Conservation (phyloP, 495 filamentous ascomycete species). For the Glarea lozoyensis region DNA sequence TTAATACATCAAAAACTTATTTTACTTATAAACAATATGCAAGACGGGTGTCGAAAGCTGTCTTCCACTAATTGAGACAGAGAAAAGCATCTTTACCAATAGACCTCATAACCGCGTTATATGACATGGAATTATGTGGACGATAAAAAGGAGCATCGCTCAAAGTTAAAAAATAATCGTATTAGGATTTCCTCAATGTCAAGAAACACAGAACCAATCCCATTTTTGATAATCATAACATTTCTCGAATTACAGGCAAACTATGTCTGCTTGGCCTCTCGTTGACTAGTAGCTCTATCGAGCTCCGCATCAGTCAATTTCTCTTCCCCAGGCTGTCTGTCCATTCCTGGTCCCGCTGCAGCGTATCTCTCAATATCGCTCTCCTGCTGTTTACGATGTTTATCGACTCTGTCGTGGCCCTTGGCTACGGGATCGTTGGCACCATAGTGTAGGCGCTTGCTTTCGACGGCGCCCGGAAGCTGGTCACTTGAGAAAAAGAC, state of each 20-base stretch:
- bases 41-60: too few species aligned
- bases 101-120: too few species aligned
- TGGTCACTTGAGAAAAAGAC: constrained; percentile 20
- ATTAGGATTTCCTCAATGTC: not conserved
- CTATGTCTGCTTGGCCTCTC: constrained; percentile 7
- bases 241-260: not conserved
- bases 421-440: constrained; percentile 28
- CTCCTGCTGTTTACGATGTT: constrained; percentile 33
- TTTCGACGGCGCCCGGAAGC: constrained; percentile 34
- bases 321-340: constrained; percentile 12
- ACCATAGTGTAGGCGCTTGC: constrained; percentile 33
- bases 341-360: constrained; percentile 20
- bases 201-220: not conserved
- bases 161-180: not conserved
- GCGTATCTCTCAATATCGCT: constrained; percentile 33
- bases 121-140: too few species aligned
- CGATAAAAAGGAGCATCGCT: too few species aligned
- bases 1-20: too few species aligned
- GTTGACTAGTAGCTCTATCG: constrained; percentile 4
- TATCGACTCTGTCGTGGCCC: constrained; percentile 29
- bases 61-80: too few species aligned
- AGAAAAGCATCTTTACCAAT: too few species aligned
- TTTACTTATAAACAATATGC: too few species aligned
- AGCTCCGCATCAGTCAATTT: constrained; percentile 6
- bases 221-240: not conserved